Base-by-base conservation (phyloP, 2,329 filamentous ascomycete genomes). In the Coleophoma crateriformis region DNA sequence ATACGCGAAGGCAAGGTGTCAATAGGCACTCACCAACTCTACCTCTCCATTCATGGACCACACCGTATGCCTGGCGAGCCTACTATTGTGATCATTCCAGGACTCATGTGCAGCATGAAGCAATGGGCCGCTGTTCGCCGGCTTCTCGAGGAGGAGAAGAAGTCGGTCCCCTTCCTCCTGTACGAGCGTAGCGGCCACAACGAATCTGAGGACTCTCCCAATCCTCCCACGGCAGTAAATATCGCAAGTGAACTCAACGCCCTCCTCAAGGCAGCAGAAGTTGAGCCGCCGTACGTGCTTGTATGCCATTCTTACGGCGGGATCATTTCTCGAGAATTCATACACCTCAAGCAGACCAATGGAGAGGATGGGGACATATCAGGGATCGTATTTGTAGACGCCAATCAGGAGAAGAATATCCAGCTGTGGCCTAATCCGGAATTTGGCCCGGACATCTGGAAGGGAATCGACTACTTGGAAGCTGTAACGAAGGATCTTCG, bases 111-210 rank as follows among this genome's bases (percentile, higher is more conserved):
- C 42, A 57, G 49, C 10, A 55, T 55, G 39, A 50, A 50, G 17
- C 57, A 58, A 50, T 62, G 59, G 59, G 50, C 52, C 10, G 54
- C 39, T 46, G 58, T 62, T 11, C 45, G 53, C 42, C 56, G 55
- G 15, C 48, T 58, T 41, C 45, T 58, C 22, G 14, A 50, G 32
- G 53, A 50, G 12, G 56, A 59, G 49, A 52, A 51, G 45, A 52
- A 58, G 15, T 27, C 27, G 27, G 27, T 27, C 27, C 27, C 27
- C 27, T 55, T 50, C 33, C 38, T 61, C 6, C 48, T 52, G 33
- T 63, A 63, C 17, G 59, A 62, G 49, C 57, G 60, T 19, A 51
- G 56, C 17, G 61, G 61, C 4, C 49, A 57, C 27, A 58, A 54
- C 8, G 52, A 49, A n/a, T 62, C 59, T 48, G 53, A 55, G 22